A percentile compares a stretch with the other conserved stretches of the same genome.
phyloP scores from a whole-genome alignment of 768 basidiomycete genomes.

The Tricholoma sp. region DNA sequence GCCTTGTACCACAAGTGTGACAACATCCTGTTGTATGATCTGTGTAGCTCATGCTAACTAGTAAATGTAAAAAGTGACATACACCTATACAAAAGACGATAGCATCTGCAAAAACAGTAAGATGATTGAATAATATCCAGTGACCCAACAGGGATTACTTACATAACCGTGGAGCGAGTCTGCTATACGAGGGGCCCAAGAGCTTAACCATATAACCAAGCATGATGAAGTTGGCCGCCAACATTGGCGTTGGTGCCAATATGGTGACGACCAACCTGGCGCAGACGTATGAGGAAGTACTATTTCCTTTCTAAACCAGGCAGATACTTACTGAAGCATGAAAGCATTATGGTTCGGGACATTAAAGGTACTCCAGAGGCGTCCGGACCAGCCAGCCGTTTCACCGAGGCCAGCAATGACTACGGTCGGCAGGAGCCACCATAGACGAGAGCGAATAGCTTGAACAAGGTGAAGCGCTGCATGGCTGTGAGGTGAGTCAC shows the following conservation, averaged over 20 bases:
- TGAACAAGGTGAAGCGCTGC: conserved; percentile 44
- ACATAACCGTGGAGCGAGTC: conserved; percentile 40
- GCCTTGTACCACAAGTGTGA: conserved; percentile 52
- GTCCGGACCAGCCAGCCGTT: conserved; percentile 48
- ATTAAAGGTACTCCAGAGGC: conserved; percentile 43
- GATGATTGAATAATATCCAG: background rate
- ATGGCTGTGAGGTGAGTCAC: background rate
- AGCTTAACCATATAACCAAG: conserved; percentile 41
- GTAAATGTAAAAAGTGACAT: background rate
- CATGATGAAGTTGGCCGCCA: conserved; percentile 57
- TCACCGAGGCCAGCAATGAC: conserved; percentile 45
- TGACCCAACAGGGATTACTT: conserved; percentile 12
- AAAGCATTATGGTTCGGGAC: conserved; percentile 23
- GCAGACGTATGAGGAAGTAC: background rate
- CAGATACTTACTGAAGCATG: conserved; percentile 31
- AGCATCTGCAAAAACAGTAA: background rate
- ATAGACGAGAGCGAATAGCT: conserved; percentile 36
- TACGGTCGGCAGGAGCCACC: conserved; percentile 50
- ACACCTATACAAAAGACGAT: conserved; percentile 20
- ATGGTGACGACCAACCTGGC: conserved; percentile 47
- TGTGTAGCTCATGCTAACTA: background rate
- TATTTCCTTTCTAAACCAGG: background rate
- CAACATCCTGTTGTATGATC: conserved; percentile 32
- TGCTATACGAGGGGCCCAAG: conserved; percentile 43
- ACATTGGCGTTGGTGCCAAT: conserved; percentile 49